These are phyloP conservation scores for Boletus sp. DNA, from an alignment of 1,284 basidiomycete species.

Conservation along the genomic window DNA sequence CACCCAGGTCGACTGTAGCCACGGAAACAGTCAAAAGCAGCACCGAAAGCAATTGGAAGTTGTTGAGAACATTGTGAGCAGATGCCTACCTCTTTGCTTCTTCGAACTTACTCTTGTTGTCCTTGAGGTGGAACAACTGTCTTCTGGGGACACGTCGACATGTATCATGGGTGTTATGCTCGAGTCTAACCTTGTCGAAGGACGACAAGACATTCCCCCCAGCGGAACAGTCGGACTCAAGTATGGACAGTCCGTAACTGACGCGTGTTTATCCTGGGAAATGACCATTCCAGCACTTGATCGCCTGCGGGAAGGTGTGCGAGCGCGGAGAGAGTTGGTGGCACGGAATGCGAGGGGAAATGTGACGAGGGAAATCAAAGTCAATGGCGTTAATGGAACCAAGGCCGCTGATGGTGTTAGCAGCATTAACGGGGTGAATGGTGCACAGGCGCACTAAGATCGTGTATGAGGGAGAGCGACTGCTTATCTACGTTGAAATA, in stretches of 20 bases:
- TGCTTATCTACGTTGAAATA: no score
- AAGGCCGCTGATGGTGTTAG: constrained; percentile 5
- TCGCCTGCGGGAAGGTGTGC: constrained; percentile 76
- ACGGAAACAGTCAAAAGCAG: constrained; percentile 89
- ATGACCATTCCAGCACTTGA: constrained; percentile 79
- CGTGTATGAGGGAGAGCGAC: neutral
- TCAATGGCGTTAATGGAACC: constrained; percentile 10
- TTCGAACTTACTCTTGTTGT: neutral
- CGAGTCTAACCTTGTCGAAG: constrained; percentile 90
- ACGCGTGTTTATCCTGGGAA: constrained; percentile 90
- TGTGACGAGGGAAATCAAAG: constrained; percentile 10
- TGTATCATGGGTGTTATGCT: constrained; percentile 97
- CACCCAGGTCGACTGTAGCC: constrained; percentile 86
- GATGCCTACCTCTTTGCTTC: constrained; percentile 7
- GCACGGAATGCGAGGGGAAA: constrained; percentile 30
- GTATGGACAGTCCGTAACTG: constrained; percentile 88
- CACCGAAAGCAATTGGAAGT: constrained; percentile 82
- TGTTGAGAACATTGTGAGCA: constrained; percentile 76
- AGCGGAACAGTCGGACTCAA: constrained; percentile 74
- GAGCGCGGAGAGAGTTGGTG: constrained; percentile 59
- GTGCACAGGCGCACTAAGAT: constrained; percentile 3
- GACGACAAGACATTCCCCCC: constrained; percentile 81
- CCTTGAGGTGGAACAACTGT: constrained; percentile 65
- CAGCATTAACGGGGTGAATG: constrained; percentile 1
- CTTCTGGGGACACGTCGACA: constrained; percentile 63